A percentile compares a stretch with the other conserved stretches of the same genome.
phyloP scores from a whole-genome alignment of 768 basidiomycete genomes.

The Lactarius deliciosus region DNA sequence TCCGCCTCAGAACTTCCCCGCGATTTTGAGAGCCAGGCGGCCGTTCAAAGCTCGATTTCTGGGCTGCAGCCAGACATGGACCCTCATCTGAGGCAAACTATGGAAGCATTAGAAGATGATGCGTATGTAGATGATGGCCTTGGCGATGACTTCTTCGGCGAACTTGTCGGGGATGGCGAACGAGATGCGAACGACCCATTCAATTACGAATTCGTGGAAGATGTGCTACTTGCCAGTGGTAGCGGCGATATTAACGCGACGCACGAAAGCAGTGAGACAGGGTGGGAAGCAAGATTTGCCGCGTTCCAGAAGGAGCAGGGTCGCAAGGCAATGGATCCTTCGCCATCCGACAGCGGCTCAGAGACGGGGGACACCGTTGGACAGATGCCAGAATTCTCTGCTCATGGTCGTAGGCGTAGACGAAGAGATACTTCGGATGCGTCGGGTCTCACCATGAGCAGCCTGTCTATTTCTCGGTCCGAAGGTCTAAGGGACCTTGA shows the following conservation, averaged over 20 bases:
- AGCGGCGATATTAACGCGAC: conserved; percentile 33
- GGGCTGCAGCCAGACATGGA: conserved; percentile 97
- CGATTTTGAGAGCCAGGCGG: conserved; percentile 73
- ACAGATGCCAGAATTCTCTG: conserved; percentile 70
- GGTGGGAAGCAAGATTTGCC: conserved; percentile 81
- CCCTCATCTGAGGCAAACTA: conserved; percentile 85
- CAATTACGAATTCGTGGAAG: conserved; percentile 67
- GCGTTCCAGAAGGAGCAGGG: conserved; percentile 62
- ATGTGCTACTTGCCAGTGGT: conserved; percentile 41
- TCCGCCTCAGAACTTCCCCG: conserved; percentile 72
- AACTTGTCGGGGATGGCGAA: conserved; percentile 73
- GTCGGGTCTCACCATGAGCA: conserved; percentile 96
- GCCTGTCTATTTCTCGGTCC: conserved; percentile 92
- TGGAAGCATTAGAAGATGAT: conserved; percentile 95
- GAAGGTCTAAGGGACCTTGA: conserved; percentile 86
- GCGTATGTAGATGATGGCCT: conserved; percentile 82
- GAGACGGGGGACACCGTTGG: conserved; percentile 84
- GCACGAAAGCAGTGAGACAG: conserved; percentile 38
- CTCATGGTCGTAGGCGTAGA: conserved; percentile 74
- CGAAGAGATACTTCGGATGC: conserved; percentile 78
- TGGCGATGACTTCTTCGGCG: conserved; percentile 74
- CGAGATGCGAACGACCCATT: conserved; percentile 57
- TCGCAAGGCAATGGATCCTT: conserved; percentile 32
- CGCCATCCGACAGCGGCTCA: conserved; percentile 50
- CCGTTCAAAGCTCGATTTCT: conserved; percentile 76